These are phyloP conservation scores for Fusarium graminum DNA, from an alignment of 2,329 filamentous ascomycete species.

Conservation along the genomic window DNA sequence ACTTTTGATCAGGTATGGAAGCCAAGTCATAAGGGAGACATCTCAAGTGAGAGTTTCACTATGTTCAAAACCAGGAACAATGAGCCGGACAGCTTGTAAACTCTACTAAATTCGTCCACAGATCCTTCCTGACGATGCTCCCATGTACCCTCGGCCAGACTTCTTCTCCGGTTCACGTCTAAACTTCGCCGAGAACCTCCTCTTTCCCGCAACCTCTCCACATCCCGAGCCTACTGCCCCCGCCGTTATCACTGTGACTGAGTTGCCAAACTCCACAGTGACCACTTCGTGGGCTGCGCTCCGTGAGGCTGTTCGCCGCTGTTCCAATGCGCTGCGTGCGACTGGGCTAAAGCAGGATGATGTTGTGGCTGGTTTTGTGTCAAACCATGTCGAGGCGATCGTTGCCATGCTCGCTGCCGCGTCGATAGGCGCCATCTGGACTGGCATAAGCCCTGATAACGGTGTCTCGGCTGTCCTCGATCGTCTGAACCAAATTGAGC, in stretches of 20 bases:
- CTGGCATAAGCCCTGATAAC: slow-evolving; percentile 90
- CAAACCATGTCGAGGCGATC: slow-evolving; percentile 88
- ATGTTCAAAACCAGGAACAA: background rate
- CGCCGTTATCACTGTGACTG: slow-evolving; percentile 86
- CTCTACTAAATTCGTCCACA: slow-evolving; percentile 53
- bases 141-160: slow-evolving; percentile 87
- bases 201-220: slow-evolving; percentile 73
- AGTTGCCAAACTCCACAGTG: slow-evolving; percentile 71
- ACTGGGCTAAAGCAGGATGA: slow-evolving; percentile 70
- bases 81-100: background rate
- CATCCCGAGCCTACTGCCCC: slow-evolving; percentile 66
- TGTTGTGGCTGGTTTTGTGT: slow-evolving; percentile 80
- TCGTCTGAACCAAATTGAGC: slow-evolving; percentile 85
- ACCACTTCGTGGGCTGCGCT: slow-evolving; percentile 81
- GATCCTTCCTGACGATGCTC: slow-evolving; percentile 75
- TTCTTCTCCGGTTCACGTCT: slow-evolving; percentile 85
- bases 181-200: slow-evolving; percentile 95
- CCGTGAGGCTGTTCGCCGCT: slow-evolving; percentile 80
- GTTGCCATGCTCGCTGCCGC: slow-evolving; percentile 89
- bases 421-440: slow-evolving; percentile 90
- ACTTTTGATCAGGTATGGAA: slow-evolving; percentile 69
- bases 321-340: slow-evolving; percentile 76
- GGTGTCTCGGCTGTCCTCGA: slow-evolving; percentile 93
- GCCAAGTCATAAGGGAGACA: background rate
- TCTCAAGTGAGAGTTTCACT: slow-evolving; percentile 26